Base-by-base conservation (phyloP, 176 grass and related monocot genomes). In the Carex pumila region DNA sequence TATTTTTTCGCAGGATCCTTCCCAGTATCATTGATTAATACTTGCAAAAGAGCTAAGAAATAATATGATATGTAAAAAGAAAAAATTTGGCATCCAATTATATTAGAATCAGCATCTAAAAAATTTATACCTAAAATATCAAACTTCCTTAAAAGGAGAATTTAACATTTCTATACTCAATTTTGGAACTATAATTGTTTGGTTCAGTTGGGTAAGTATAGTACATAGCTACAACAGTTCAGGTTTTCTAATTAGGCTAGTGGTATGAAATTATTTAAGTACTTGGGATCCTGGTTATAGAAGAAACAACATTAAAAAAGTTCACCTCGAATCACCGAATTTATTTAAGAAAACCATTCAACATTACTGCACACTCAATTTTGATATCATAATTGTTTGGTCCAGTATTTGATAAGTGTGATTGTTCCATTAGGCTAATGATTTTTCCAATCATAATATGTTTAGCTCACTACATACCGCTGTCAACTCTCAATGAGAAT, bases 401-500 rank as follows among this genome's bases (percentile, higher is more conserved):
- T 63, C 57, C 17, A 45, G 14, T 43, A 47, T 22, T 50, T 22
- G 43, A n/a, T 41, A 70, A 70, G 32, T 70, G 7, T 47, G 69
- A 21, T 75, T 52, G 13, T 25, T 54, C 19, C 12, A 30, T 30
- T 15, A 30, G 47, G 1, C 21, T 76, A 54, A 76, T 76, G 22
- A 31, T 31, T 29, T 19, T 62, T 43, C 49, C 47, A 2, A 50
- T 12, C 47, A 50, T 10, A 50, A 12, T 50, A 12, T 50, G 47
- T 12, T 50, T 50, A 50, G 47, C 47, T 50, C 47, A 50, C 9
- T 50, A 50, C 47, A 50, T 83, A 83, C 94, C 90, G n/a, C 80
- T 92, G 18, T 89, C 18, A 29, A 97, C 87, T 47, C 68, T 83
- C 41, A 97, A 76, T 59, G 90, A 97, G 78, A 94, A 94, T 88